Percentiles rank a stretch among this genome's conserved stretches.
Evolutionary conservation across 352 stramenopile species (phyloP).

Genomic region (Pythium oligandrum): DNA sequence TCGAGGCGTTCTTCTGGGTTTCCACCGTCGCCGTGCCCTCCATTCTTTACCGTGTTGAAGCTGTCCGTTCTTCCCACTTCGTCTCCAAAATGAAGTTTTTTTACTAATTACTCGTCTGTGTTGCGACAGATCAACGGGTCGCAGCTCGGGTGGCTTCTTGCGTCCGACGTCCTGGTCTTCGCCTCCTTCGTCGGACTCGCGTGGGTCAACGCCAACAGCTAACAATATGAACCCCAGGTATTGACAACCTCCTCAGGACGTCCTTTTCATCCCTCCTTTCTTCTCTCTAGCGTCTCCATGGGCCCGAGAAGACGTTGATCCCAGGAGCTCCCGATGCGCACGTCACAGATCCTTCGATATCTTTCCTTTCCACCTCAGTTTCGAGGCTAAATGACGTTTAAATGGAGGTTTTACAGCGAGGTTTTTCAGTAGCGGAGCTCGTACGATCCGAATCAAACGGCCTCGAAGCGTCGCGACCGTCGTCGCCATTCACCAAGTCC

Average conservation of each 20-base stretch:
- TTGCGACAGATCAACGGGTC: conserved; percentile 42
- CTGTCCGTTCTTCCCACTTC: conserved; percentile 26
- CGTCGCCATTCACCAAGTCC: too few relatives aligned
- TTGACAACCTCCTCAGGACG: not conserved
- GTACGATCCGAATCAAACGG: too few relatives aligned
- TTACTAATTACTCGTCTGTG: not conserved
- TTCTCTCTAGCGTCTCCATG: too few relatives aligned
- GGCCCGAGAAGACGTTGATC: too few relatives aligned
- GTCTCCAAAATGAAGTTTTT: not conserved
- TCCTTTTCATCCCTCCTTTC: too few relatives aligned
- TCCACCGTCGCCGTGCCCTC: conserved; percentile 55
- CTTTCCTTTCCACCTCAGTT: too few relatives aligned
- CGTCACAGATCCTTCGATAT: too few relatives aligned
- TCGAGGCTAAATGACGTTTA: too few relatives aligned
- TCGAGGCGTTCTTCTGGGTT: conserved; percentile 70
- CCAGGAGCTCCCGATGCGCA: too few relatives aligned
- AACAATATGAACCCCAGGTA: conserved; percentile 3
- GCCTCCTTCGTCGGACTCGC: conserved; percentile 49
- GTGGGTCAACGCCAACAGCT: conserved; percentile 26
- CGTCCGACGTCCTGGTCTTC: conserved; percentile 56
- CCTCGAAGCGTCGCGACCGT: too few relatives aligned
- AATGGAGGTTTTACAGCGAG: too few relatives aligned
- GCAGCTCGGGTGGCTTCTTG: conserved; percentile 59
- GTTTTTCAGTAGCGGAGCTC: too few relatives aligned
- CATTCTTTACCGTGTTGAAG: conserved; percentile 59